Conservation (phyloP, 2,329 filamentous ascomycete species). For the Chaetomiaceae sp. region DNA sequence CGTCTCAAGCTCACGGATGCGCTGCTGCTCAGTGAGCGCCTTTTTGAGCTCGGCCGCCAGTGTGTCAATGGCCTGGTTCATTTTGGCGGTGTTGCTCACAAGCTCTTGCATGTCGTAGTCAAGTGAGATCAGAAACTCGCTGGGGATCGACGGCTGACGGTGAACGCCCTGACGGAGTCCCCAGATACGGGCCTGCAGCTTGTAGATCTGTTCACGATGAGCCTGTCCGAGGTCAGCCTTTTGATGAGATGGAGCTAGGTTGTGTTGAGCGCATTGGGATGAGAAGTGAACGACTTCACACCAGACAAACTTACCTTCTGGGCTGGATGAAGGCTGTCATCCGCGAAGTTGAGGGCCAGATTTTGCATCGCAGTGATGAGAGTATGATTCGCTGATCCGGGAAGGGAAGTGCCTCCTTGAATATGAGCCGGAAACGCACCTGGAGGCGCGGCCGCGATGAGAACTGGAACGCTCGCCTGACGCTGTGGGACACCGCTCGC, state of each 20-base stretch:
- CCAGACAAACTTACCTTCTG: slow-evolving; percentile 11
- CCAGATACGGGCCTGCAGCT: slow-evolving; percentile 11
- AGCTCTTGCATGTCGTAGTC: slow-evolving; percentile 12
- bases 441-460: background rate
- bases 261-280: no score
- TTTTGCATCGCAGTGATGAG: slow-evolving; percentile 4
- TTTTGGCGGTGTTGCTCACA: slow-evolving; percentile 1
- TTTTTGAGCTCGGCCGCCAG: slow-evolving; percentile 3
- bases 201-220: slow-evolving; percentile 2
- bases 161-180: slow-evolving; percentile 10
- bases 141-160: background rate
- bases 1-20: background rate
- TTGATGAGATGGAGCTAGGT: no score
- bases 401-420: background rate
- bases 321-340: slow-evolving; percentile 3
- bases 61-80: slow-evolving; percentile 4
- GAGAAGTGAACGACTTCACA: background rate
- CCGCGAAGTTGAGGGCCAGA: background rate
- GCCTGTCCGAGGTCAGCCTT: no score
- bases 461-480: background rate
- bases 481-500: background rate
- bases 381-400: background rate
- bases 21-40: background rate
- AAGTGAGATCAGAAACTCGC: background rate
- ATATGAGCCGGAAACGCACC: background rate